Percentiles rank a stretch among this genome's conserved stretches.
Evolutionary conservation across 352 stramenopile species (phyloP).

Genomic region (Phytophthora pisi): DNA sequence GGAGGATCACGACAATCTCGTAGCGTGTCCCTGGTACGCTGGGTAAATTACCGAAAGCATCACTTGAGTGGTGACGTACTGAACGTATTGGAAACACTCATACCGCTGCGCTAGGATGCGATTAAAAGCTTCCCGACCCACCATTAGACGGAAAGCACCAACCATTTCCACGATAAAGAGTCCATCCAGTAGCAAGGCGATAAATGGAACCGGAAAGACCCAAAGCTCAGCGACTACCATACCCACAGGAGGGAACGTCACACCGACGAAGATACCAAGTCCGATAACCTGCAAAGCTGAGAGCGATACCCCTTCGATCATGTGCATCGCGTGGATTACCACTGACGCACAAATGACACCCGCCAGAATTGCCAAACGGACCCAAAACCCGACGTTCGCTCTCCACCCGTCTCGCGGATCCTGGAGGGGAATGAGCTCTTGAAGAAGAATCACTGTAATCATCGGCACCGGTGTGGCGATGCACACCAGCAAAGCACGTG

Average conservation of each 20-base stretch:
- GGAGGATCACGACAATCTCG: slow-evolving; percentile 1
- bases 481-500: background rate
- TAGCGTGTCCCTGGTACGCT: background rate
- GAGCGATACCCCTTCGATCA: slow-evolving; percentile 3
- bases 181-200: background rate
- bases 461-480: slow-evolving; percentile 3
- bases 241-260: background rate
- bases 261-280: background rate
- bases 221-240: slow-evolving; percentile 1
- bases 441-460: slow-evolving; percentile 4
- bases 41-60: slow-evolving; percentile 3
- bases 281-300: background rate
- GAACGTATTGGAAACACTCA: background rate
- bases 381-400: slow-evolving; percentile 1
- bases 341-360: background rate
- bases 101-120: background rate
- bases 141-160: background rate
- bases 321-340: slow-evolving; percentile 3
- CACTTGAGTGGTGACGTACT: background rate
- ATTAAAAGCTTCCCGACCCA: background rate
- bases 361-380: slow-evolving; percentile 1
- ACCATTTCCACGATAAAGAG: background rate
- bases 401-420: background rate
- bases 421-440: slow-evolving; percentile 5
- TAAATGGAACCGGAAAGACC: slow-evolving; percentile 9